Percentiles rank a stretch among this genome's conserved stretches.
Conservation (phyloP, 495 filamentous ascomycete genomes). For the Darksidea phi region DNA sequence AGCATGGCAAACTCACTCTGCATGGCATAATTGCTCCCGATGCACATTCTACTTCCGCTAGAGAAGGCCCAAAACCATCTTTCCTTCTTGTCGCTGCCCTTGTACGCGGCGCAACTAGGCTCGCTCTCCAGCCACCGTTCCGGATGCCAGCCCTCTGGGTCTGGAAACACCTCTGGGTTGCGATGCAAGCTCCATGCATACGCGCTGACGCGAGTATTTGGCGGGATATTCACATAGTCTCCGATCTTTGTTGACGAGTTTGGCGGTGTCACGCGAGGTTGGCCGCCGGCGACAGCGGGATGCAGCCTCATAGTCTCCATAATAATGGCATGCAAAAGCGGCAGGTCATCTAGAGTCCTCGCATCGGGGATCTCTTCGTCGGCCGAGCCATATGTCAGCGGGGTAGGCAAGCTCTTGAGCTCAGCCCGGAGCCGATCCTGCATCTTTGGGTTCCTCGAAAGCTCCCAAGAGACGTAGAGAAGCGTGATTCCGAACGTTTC, state of each 20-base stretch:
- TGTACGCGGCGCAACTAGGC: slow-evolving; percentile 37
- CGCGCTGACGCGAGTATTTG: slow-evolving; percentile 65
- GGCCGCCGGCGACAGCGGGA: slow-evolving; percentile 70
- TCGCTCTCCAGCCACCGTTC: slow-evolving; percentile 45
- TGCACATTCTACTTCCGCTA: slow-evolving; percentile 74
- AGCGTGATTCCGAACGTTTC: slow-evolving; percentile 74
- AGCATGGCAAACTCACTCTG: slow-evolving; percentile 68
- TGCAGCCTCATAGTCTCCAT: slow-evolving; percentile 74
- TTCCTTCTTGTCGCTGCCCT: slow-evolving; percentile 49
- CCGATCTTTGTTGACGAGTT: slow-evolving; percentile 52
- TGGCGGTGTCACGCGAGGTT: slow-evolving; percentile 69
- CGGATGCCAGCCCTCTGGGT: slow-evolving; percentile 40
- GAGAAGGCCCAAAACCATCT: slow-evolving; percentile 82
- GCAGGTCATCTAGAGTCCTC: slow-evolving; percentile 65
- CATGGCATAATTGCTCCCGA: slow-evolving; percentile 75
- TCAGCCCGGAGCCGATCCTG: slow-evolving; percentile 62
- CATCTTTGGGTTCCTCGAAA: slow-evolving; percentile 57
- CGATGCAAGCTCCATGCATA: slow-evolving; percentile 68
- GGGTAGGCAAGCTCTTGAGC: slow-evolving; percentile 55
- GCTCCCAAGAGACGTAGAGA: slow-evolving; percentile 67
- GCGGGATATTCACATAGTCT: too few species aligned
- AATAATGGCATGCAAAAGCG: slow-evolving; percentile 69
- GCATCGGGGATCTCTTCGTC: slow-evolving; percentile 50
- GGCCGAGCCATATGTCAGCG: slow-evolving; percentile 30
- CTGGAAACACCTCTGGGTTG: slow-evolving; percentile 48